A percentile compares a stretch with the other conserved stretches of the same genome.
phyloP scores from a whole-genome alignment of 371 early-diverging fungal genomes.

The Rhizopus sp. region DNA sequence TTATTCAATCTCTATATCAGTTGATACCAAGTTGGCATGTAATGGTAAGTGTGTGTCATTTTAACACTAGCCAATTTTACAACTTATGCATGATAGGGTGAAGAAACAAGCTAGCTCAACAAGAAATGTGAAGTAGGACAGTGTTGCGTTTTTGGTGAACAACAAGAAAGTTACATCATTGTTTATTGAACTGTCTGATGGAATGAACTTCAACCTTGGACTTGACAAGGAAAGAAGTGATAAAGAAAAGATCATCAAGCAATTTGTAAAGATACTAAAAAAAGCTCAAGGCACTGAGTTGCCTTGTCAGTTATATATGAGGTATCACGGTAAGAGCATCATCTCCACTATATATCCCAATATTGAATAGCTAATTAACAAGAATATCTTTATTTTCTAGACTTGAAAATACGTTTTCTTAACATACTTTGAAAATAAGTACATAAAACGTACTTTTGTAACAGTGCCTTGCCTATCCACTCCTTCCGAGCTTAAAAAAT shows the following conservation, averaged over 20 bases:
- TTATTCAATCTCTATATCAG: constrained; percentile 3
- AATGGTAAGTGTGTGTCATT: constrained; percentile 12
- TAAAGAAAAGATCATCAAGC: constrained; percentile 15
- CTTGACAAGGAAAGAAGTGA: constrained; percentile 12
- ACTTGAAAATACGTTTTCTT: no score
- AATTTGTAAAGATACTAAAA: constrained; percentile 14
- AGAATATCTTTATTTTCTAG: no score
- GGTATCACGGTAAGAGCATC: constrained; percentile 2
- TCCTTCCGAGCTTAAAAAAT: no score
- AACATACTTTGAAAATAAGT: no score
- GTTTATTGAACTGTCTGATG: constrained; percentile 16
- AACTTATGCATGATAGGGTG: constrained; percentile 8
- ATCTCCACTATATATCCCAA: constrained; percentile 6
- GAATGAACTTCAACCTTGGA: constrained; percentile 7
- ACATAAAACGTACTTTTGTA: no score
- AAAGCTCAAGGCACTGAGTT: constrained; percentile 6
- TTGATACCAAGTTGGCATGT: constrained; percentile 8
- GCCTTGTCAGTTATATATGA: constrained; percentile 12
- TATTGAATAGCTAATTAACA: no score
- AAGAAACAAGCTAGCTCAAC: constrained; percentile 12
- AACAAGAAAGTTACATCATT: constrained; percentile 12
- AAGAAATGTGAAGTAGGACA: constrained; percentile 16
- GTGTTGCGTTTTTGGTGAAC: constrained; percentile 16
- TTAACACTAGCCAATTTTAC: constrained; percentile 2
- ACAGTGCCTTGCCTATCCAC: no score